Base-by-base conservation (phyloP, 2,329 filamentous ascomycete species). In the Ophiocordyceps sinensis region DNA sequence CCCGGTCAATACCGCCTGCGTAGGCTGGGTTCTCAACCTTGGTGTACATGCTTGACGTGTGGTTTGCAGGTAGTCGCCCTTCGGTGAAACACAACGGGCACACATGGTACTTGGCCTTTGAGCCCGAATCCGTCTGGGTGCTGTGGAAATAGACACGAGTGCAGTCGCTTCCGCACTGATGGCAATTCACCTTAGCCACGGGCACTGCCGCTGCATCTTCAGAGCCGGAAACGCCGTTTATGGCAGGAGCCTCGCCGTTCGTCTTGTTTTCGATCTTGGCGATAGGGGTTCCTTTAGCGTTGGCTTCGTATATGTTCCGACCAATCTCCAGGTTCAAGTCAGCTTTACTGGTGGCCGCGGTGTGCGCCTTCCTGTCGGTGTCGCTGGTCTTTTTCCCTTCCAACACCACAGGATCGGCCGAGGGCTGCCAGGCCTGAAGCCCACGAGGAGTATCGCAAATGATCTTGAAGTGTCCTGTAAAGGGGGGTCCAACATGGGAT, bases 391-490 rank as follows among this genome's bases (percentile, higher is more conserved):
- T 70, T 57, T 75, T 78, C 41, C 76, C 77, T 47, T 78, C 67
- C n/a, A 71, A 56, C 5, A 79, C 67, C 34, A 78, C 63, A 7
- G 85, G 77, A 51, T 86, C 83, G 2, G 87, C 80, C 15, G 84
- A 83, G 15, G 91, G 91, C 57, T 98, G 91, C 76, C 89, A 94
- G 21, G 89, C 84, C 60, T 96, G 89, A 40, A 98, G 73, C 31
- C 91, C 91, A 44, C 91, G 80, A 41, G 91, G 91, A 1, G 91
- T 98, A 59, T 98, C 91, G 55, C 87, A 91, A 43, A 89, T 89
- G 46, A 96, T 81, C 59, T 86, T 83, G 73, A 98, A 98, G 60
- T 98, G 91, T 32, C 91, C 91, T 4, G 91, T 98, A 55, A 95
- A 96, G 7, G 91, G 91, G 3, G 91, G 89, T 1, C 89, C 89